Conservation (phyloP, 2,329 filamentous ascomycete species). For the Berkeleyomyces basicola region DNA sequence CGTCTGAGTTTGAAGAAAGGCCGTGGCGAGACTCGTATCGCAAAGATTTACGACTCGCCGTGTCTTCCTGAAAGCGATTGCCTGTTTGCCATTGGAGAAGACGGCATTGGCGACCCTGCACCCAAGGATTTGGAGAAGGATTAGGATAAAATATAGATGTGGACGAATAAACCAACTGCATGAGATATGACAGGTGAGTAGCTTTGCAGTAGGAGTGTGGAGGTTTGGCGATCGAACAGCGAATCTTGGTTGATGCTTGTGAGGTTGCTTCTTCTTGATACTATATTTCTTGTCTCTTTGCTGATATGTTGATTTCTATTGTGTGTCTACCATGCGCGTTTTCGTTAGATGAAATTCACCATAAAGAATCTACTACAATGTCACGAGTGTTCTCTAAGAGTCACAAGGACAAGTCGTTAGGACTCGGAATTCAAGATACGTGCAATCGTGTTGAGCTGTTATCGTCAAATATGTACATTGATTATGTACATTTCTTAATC, state of each 20-base stretch:
- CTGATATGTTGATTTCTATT: background rate
- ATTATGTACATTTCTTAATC: too few relatives aligned
- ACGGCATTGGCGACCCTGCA: constrained; percentile 87
- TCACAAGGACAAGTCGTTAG: too few relatives aligned
- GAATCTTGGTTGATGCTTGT: background rate
- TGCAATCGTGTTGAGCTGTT: too few relatives aligned
- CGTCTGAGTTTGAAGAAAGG: constrained; percentile 92
- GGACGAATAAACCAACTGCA: background rate
- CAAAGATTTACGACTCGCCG: constrained; percentile 98
- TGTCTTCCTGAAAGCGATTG: constrained; percentile 94
- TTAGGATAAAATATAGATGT: constrained; percentile 18
- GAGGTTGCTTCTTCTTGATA: background rate
- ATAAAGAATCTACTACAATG: background rate
- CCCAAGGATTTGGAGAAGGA: constrained; percentile 93
- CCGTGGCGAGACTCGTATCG: constrained; percentile 83
- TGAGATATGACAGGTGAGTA: background rate
- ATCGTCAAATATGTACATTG: too few relatives aligned
- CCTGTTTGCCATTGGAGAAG: constrained; percentile 90
- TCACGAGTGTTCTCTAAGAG: too few relatives aligned
- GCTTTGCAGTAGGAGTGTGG: background rate
- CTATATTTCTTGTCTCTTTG: background rate
- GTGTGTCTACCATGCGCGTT: background rate
- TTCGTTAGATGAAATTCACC: background rate
- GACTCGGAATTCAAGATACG: too few relatives aligned
- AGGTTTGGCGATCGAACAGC: background rate